A percentile compares a stretch with the other conserved stretches of the same genome.
These are phyloP conservation scores for Kwoniella newhampshirensis DNA, from an alignment of 768 basidiomycete species.

Conservation along the genomic window DNA sequence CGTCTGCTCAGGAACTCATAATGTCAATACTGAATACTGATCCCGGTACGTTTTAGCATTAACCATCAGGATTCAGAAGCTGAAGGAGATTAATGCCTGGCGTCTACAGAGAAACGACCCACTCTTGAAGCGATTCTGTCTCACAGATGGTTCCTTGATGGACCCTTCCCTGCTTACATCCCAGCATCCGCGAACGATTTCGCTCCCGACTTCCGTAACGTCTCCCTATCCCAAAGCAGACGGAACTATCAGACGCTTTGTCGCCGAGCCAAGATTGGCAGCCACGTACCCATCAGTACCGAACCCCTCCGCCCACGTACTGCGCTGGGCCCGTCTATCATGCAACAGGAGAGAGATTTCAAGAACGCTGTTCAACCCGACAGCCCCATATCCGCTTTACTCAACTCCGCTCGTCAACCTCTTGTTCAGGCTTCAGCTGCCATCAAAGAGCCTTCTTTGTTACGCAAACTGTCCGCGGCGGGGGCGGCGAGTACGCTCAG, in stretches of 20 bases:
- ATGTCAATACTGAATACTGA: slow-evolving; percentile 80
- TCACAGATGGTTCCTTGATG: slow-evolving; percentile 78
- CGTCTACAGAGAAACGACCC: slow-evolving; percentile 63
- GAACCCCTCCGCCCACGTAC: slow-evolving; percentile 25
- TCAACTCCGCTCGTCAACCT: slow-evolving; percentile 83
- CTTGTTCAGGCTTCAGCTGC: slow-evolving; percentile 63
- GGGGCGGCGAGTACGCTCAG: slow-evolving; percentile 64
- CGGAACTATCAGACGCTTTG: slow-evolving; percentile 69
- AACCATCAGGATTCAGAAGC: background rate
- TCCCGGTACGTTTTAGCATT: slow-evolving; percentile 56
- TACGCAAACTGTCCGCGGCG: slow-evolving; percentile 46
- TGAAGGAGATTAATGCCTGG: too few relatives aligned
- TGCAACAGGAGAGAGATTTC: slow-evolving; percentile 80
- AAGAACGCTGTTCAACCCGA: slow-evolving; percentile 92
- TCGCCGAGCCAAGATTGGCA: slow-evolving; percentile 40
- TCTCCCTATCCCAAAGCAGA: slow-evolving; percentile 63
- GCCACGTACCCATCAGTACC: slow-evolving; percentile 31
- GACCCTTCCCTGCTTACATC: slow-evolving; percentile 76
- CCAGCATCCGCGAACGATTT: slow-evolving; percentile 74
- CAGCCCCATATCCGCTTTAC: slow-evolving; percentile 85
- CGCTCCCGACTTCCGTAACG: slow-evolving; percentile 71
- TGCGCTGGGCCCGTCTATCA: slow-evolving; percentile 47
- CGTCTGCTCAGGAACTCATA: slow-evolving; percentile 73
- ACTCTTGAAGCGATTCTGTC: slow-evolving; percentile 79
- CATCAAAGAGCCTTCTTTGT: slow-evolving; percentile 47